Evolutionary conservation across 306 rosid genomes (phyloP).

Genomic region (Cucurbita argyrosperma): DNA sequence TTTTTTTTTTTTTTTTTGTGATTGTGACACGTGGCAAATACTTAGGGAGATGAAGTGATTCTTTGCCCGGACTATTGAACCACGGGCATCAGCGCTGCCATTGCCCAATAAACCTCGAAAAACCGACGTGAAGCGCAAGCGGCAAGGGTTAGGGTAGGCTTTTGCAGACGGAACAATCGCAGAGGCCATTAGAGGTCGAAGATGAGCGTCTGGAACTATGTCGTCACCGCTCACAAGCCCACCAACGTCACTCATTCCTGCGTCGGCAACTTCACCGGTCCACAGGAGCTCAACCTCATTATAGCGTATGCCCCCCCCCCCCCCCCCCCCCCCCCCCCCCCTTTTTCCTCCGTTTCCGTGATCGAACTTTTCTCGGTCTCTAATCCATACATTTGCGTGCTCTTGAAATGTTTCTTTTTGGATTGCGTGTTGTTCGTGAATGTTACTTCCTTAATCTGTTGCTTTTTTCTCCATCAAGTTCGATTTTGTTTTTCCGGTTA

Average conservation of each 20-base stretch:
- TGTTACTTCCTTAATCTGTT: not conserved
- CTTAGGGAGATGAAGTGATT: no score
- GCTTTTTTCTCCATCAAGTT: not conserved
- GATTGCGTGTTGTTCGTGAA: not conserved
- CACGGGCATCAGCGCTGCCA: not conserved
- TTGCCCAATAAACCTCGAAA: not conserved
- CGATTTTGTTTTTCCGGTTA: not conserved
- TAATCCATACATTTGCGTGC: not conserved
- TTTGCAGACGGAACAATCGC: not conserved
- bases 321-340: not conserved
- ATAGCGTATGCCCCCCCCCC: constrained; percentile 35
- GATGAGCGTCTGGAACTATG: constrained; percentile 98
- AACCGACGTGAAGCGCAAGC: not conserved
- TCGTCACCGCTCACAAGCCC: constrained; percentile 94
- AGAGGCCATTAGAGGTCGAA: not conserved
- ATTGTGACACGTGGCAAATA: no score
- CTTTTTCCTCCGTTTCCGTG: not conserved
- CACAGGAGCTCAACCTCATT: constrained; percentile 93
- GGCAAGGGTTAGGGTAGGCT: not conserved
- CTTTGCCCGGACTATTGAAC: no score
- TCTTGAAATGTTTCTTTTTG: not conserved
- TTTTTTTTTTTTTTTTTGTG: no score
- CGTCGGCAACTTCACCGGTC: constrained; percentile 92
- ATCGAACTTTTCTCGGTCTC: not conserved
- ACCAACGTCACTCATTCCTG: constrained; percentile 91